Base-by-base conservation (phyloP, 1,284 basidiomycete species). In the Fomes fomentarius region DNA sequence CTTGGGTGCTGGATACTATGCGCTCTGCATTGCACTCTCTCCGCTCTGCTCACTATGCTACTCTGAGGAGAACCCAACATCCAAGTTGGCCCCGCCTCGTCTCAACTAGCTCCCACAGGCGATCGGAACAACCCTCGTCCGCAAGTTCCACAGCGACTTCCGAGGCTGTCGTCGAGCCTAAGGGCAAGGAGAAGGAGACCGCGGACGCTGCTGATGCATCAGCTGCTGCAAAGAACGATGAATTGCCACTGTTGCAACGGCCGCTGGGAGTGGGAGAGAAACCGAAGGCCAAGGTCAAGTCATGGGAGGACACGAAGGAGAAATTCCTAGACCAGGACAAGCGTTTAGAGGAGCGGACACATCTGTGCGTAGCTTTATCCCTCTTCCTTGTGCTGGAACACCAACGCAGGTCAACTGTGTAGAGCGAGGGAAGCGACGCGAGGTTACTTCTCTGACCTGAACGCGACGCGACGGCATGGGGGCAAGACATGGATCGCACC, bases 401-500 rank as follows among this genome's bases (percentile, higher is more conserved):
- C 3, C 15, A 12, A 30, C 22, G 4, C 62, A 96, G 93, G 58
- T n/a, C n/a, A n/a, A n/a, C n/a, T n/a, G n/a, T n/a, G n/a, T n/a
- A n/a, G n/a, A n/a, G 83, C 97, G 50, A 89, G 93, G 65, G 87
- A 96, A 73, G 92, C 89, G 0, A 84, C 85, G 14, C 89, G 88
- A 64, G 94, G 95, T 0, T 97, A 98, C 71, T 98, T 95, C 66
- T 82, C 91, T 61, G 96, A 98, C 68, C 80, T 92, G 53, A 93
- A 94, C 66, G 85, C 87, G 62, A 89, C 93, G 15, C 78, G 88
- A 48, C 82, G 82, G 37, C 83, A 94, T 63, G 95, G 94, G 8
- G 96, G 96, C 19, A 99, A 99, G 76, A 91, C 92, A 10, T 99
- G 94, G 95, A 83, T 96, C 50, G 94, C 93, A 12, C 96, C 96